Percentiles rank a stretch among this genome's conserved stretches.
These are phyloP conservation scores for Viridothelium virens DNA, from an alignment of 495 filamentous ascomycete species.

Conservation along the genomic window DNA sequence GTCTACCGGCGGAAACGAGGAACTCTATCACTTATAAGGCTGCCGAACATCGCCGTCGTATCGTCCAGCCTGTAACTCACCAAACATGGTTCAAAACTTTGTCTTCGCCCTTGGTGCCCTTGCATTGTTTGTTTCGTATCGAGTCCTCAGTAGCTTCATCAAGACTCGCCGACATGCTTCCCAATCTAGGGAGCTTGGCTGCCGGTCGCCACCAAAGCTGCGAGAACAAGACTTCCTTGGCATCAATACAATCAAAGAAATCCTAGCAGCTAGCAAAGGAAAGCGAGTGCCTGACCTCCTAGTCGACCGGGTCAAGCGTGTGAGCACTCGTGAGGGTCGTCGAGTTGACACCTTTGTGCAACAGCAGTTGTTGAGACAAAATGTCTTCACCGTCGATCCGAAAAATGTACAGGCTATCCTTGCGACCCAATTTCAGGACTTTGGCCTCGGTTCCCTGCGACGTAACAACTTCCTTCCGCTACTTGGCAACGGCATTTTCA, in stretches of 20 bases:
- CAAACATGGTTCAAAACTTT: constrained; percentile 10
- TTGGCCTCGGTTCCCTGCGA: constrained; percentile 38
- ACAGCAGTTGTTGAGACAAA: constrained; percentile 13
- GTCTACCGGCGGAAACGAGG: no score
- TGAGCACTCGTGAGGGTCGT: constrained; percentile 16
- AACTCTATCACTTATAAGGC: no score
- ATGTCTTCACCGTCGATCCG: constrained; percentile 60
- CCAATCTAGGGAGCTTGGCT: constrained; percentile 23
- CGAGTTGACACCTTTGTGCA: constrained; percentile 16
- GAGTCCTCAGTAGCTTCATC: constrained; percentile 11
- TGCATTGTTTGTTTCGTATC: constrained; percentile 16
- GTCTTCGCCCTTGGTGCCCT: constrained; percentile 15
- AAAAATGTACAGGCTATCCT: constrained; percentile 84
- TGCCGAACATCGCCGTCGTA: no score
- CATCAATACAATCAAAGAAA: constrained; percentile 19
- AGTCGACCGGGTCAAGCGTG: constrained; percentile 16
- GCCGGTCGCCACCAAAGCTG: constrained; percentile 18
- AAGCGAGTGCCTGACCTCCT: constrained; percentile 23
- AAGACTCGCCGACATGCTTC: constrained; percentile 15
- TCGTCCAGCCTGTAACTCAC: background rate
- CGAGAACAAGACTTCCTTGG: constrained; percentile 22
- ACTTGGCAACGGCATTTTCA: constrained; percentile 31
- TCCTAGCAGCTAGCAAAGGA: constrained; percentile 23
- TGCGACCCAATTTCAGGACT: constrained; percentile 71
- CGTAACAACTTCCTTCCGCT: constrained; percentile 28